Evolutionary conservation across 1,284 basidiomycete genomes (phyloP), one percentile per base, ranked within the genome.

Genomic region (Rhizoctonia solani): DNA sequence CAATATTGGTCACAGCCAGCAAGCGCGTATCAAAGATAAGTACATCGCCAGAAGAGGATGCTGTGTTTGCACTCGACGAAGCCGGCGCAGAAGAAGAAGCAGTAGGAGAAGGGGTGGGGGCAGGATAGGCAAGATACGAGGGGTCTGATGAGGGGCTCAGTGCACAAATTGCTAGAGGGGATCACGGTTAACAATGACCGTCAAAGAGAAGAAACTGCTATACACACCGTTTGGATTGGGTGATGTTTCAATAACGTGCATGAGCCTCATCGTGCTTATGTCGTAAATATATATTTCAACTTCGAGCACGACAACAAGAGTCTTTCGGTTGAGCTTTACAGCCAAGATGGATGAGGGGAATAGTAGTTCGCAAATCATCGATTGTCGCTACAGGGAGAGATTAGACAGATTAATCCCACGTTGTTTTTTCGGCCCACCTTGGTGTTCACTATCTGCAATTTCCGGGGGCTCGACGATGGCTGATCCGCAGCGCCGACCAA

Each of bases 271-370:
- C 73, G 98, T 99, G 69, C 90, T 93, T 73, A 99, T 98, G 76
- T 99, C 96, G 76, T 99, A 99, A 67, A 98, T 95, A 80, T 98
- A 99, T 69, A 99, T 97, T 77, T 98, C 94, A 46, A 87, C 86
- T 76, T 98, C 95, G 63, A 99, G 85, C 5, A 99, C 91, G 70
- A 99, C 96, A 39, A 98, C 92, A 23, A 99, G 85, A 0, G 95
- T 90, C 79, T 97, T 95, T 67, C 97, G 85, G 80, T 99, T 99
- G 74, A 99, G 85, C 80, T 97, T 98, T 76, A 99, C 95, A 4
- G 92, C 88, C 29, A 98, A 85, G 68, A 99, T 95, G 1, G 94
- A 93, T 0, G 94, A 95, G 0, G 96, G 96, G 77, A 99, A 99
- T 16, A 96, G 85, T 21, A 99, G 87, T 76, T 99, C 96, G 85